Base-by-base conservation (phyloP, 1,284 basidiomycete species). In the Microbotryum scabiosae region DNA sequence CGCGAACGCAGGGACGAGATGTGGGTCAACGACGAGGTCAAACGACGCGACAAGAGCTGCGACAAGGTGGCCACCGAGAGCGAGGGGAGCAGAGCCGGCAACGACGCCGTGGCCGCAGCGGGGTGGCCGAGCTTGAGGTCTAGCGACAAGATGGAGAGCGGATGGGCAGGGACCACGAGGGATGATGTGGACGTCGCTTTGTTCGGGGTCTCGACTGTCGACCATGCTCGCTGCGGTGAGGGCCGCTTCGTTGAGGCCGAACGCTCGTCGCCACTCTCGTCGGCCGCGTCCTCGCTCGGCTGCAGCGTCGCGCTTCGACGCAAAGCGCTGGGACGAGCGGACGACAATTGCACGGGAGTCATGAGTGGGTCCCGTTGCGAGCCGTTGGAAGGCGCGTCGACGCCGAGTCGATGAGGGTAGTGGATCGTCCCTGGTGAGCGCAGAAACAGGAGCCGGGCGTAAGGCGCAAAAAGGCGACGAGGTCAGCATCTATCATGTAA, bases 51-150 rank as follows among this genome's bases (percentile, higher is more conserved):
- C 25, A 98, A 78, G 36, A 98, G 82, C 60, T 90, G 90, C 32
- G 93, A 90, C 67, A 98, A 92, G 8, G 91, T 94, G 71, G 90
- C 90, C 78, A 97, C 92, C 56, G 97, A 84, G 66, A 92, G 88
- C 5, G 87, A 85, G 54, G 97, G 91, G 48, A 97, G 84, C 10
- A 88, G 80, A 3, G 84, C 82, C 21, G 90, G 85, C 51, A 82
- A 79, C 5, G 85, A 81, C 0, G 86, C 82, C 10, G 83, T 82
- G 45, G 84, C 81, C 36, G 84, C 77, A 9, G 71, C 67, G 20
- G 60, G 54, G 18, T 73, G 70, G 28, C 92, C 94, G 55, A 97
- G 84, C 73, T 91, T 90, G 72, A 98, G 84, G 77, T 97, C 93
- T 51, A 97, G 82, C 25, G 87, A 86, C 66, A 97, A 84, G 57